Evolutionary conservation across 2,329 filamentous ascomycete genomes (phyloP).

Genomic region (Parascedosporium putredinis): DNA sequence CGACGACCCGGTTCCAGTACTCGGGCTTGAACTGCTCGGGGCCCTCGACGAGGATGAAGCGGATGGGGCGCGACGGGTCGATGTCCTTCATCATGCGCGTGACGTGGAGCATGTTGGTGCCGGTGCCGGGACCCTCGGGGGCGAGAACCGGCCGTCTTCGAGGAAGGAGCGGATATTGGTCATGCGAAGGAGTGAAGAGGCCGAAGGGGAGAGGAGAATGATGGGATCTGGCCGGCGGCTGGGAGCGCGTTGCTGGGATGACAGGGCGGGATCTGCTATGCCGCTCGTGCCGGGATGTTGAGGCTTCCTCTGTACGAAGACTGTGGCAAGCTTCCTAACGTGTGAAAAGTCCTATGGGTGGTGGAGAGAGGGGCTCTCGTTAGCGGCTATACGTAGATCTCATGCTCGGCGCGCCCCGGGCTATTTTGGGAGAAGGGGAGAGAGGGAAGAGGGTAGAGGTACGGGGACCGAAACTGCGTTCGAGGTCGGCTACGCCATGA

Average conservation of each 20-base stretch:
- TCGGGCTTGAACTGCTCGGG: slow-evolving; percentile 94
- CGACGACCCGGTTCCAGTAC: slow-evolving; percentile 92
- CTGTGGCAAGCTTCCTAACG: slow-evolving; percentile 73
- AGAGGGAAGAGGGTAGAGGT: no score
- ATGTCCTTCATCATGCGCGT: slow-evolving; percentile 64
- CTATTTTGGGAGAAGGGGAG: no score
- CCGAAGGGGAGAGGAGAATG: slow-evolving; percentile 91
- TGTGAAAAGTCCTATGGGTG: slow-evolving; percentile 74
- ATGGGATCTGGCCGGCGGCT: slow-evolving; percentile 63
- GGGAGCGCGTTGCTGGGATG: slow-evolving; percentile 43
- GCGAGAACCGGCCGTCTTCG: slow-evolving; percentile 69
- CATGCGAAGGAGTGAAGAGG: slow-evolving; percentile 87
- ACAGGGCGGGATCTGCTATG: slow-evolving; percentile 34
- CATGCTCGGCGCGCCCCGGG: no score
- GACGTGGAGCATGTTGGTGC: slow-evolving; percentile 76
- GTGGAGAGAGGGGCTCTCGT: no score
- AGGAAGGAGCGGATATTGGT: slow-evolving; percentile 94
- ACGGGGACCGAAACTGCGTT: no score
- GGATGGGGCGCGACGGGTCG: slow-evolving; percentile 61
- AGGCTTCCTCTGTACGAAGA: slow-evolving; percentile 59
- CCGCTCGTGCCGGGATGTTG: slow-evolving; percentile 26
- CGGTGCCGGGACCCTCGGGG: slow-evolving; percentile 58
- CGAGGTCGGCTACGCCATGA: no score
- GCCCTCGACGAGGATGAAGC: slow-evolving; percentile 91
- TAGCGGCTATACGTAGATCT: no score